A percentile compares a stretch with the other conserved stretches of the same genome.
Evolutionary conservation across 2,329 filamentous ascomycete genomes (phyloP).

Genomic region (Colletotrichum filicis): DNA sequence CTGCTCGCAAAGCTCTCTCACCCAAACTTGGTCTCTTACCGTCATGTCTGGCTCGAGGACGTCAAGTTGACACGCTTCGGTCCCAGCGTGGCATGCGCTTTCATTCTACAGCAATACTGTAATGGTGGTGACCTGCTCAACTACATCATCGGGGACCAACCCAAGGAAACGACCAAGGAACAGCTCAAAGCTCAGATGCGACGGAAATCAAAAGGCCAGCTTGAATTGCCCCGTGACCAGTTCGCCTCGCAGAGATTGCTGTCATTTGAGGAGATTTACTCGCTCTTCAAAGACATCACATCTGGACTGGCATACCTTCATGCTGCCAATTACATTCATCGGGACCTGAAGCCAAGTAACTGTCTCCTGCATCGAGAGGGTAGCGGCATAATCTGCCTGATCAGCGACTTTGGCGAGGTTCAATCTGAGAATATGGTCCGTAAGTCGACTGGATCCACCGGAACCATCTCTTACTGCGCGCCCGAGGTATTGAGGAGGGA

Average conservation of each 20-base stretch:
- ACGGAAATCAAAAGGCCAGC: conserved; percentile 81
- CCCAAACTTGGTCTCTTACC: conserved; percentile 94
- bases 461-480: conserved; percentile 97
- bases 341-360: conserved; percentile 96
- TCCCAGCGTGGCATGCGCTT: conserved; percentile 92
- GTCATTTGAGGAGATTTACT: conserved; percentile 93
- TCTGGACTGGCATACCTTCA: conserved; percentile 92
- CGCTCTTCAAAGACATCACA: conserved; percentile 95
- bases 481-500: conserved; percentile 87
- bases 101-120: conserved; percentile 98
- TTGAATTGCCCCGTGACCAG: conserved; percentile 69
- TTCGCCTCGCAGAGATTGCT: conserved; percentile 54
- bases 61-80: conserved; percentile 86
- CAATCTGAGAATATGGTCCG: conserved; percentile 84
- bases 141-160: conserved; percentile 79
- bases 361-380: conserved; percentile 87
- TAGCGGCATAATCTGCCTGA: conserved; percentile 79
- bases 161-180: conserved; percentile 77
- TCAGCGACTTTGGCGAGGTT: conserved; percentile 98
- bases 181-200: conserved; percentile 90
- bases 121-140: conserved; percentile 91
- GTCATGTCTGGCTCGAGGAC: conserved; percentile 97
- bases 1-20: conserved; percentile 91
- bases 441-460: conserved; percentile 92
- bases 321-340: conserved; percentile 91